phyloP scores from a whole-genome alignment of 2,329 filamentous ascomycete species.

The Colletotrichum sp. region DNA sequence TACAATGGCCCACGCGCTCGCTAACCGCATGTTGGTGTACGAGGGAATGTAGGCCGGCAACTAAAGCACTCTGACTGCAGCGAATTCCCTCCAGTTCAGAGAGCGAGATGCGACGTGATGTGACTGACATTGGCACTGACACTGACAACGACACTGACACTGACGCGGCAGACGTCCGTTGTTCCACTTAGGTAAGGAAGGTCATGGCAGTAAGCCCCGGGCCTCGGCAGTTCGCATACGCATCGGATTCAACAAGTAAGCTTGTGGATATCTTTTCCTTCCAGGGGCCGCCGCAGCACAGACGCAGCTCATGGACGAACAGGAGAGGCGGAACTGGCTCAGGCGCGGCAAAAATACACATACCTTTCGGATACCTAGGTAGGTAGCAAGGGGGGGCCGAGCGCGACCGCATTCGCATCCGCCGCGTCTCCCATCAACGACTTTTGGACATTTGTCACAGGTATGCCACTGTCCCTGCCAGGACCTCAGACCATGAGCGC shows the following conservation, averaged over 20 bases:
- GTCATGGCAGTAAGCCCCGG: neutral
- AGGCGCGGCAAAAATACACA: neutral
- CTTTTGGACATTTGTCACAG: neutral
- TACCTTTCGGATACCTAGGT: neutral
- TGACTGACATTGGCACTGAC: neutral
- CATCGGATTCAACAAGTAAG: neutral
- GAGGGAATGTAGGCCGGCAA: neutral
- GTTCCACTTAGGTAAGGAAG: neutral
- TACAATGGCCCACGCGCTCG: neutral
- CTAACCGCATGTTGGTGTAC: neutral
- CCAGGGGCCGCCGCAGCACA: neutral
- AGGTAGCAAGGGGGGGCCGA: neutral
- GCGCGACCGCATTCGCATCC: slow-evolving; percentile 6
- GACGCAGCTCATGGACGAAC: neutral
- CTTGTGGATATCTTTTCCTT: neutral
- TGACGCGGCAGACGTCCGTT: neutral
- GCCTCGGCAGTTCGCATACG: neutral
- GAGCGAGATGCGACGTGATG: neutral
- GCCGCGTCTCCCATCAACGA: neutral
- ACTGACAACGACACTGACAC: neutral
- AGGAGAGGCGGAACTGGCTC: neutral
- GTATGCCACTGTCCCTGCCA: neutral
- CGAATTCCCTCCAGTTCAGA: neutral
- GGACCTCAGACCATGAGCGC: neutral
- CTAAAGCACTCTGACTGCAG: neutral